Evolutionary conservation across 164 flowering plant genomes (phyloP).

Genomic region (Piper longum): DNA sequence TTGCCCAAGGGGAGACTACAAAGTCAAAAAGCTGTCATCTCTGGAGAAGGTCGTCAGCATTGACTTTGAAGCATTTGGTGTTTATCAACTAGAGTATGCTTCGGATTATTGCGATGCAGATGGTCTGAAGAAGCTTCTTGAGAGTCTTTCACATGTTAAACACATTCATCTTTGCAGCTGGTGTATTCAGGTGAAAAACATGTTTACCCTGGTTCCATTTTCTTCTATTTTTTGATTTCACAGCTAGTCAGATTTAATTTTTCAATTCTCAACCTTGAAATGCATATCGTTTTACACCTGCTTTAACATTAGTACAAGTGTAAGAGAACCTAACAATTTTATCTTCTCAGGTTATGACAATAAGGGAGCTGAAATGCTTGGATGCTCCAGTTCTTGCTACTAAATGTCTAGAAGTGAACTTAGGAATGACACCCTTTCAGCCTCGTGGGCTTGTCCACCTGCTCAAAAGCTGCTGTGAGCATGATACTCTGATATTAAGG

Average conservation of each 20-base stretch:
- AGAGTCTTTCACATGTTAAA: neutral
- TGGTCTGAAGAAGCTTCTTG: neutral
- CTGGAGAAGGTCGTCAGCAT: neutral
- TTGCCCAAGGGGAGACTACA: neutral
- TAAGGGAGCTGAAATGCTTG: neutral
- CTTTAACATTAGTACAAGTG: too few species aligned
- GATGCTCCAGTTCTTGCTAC: neutral
- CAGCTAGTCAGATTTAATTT: neutral
- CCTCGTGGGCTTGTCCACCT: constrained; percentile 3
- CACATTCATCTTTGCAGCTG: constrained; percentile 1
- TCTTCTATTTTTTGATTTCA: neutral
- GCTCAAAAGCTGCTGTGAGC: neutral
- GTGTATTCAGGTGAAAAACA: constrained; percentile 1
- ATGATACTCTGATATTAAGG: neutral
- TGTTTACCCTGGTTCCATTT: neutral
- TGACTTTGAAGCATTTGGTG: neutral
- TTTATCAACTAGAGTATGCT: neutral
- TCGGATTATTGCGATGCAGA: neutral
- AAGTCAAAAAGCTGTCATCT: neutral
- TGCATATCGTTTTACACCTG: neutral
- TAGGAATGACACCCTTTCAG: constrained; percentile 1
- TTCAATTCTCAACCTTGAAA: neutral
- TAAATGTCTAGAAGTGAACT: neutral
- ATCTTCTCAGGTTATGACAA: neutral
- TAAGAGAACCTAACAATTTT: neutral